These are phyloP conservation scores for Camellia oleifera DNA, from an alignment of 179 eudicot genomes.

Conservation along the genomic window DNA sequence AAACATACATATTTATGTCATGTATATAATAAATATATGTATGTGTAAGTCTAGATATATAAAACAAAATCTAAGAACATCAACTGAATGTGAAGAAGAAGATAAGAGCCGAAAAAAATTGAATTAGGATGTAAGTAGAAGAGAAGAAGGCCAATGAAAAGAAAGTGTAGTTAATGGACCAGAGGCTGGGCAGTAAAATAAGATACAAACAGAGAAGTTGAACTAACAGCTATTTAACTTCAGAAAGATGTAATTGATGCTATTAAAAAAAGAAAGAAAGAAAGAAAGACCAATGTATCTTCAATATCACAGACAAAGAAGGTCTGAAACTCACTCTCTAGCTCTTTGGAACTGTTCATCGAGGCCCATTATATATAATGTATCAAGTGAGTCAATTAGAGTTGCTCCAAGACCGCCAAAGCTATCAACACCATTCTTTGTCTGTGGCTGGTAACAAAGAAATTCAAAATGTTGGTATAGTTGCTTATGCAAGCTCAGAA, in stretches of 20 bases:
- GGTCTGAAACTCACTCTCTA: slow-evolving; percentile 66
- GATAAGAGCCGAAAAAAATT: too few relatives aligned
- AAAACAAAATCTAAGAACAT: background rate
- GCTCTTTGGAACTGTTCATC: slow-evolving; percentile 93
- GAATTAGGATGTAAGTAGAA: too few relatives aligned
- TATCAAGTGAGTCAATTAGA: slow-evolving; percentile 84
- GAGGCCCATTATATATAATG: slow-evolving; percentile 93
- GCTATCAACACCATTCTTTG: slow-evolving; percentile 89
- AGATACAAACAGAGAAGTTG: background rate
- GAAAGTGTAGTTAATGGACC: background rate
- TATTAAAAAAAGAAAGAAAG: background rate
- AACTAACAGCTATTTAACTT: background rate
- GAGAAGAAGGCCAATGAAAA: too few relatives aligned
- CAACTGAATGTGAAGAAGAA: background rate
- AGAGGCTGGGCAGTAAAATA: background rate
- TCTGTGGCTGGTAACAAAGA: slow-evolving; percentile 64
- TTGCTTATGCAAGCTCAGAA: too few relatives aligned
- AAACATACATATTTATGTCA: background rate
- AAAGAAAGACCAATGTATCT: background rate
- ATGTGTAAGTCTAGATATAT: too few relatives aligned
- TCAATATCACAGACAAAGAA: background rate
- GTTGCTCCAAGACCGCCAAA: slow-evolving; percentile 99
- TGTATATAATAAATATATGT: too few relatives aligned
- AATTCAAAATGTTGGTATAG: slow-evolving; percentile 5
- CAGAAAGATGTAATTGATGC: background rate